Evolutionary conservation across 345 rosid species (phyloP).

Genomic region (Toxicodendron radicans): DNA sequence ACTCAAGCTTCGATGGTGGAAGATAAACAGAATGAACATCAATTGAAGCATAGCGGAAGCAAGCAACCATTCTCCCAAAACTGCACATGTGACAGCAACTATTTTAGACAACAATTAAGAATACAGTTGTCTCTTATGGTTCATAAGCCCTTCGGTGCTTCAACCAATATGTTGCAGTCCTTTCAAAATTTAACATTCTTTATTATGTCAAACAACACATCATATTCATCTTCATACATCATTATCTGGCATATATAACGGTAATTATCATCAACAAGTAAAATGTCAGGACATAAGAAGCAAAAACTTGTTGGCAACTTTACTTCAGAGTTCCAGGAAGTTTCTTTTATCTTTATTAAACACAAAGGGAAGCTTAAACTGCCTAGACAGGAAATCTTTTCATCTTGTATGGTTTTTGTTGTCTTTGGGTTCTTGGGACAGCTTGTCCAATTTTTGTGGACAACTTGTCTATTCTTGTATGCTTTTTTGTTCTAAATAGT

Average conservation of each 20-base stretch:
- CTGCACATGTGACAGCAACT: constrained; percentile 42
- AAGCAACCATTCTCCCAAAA: constrained; percentile 94
- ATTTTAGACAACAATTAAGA: constrained; percentile 28
- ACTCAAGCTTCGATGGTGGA: constrained; percentile 81
- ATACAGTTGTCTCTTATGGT: constrained; percentile 13
- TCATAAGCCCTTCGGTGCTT: neutral
- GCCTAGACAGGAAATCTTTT: too few relatives aligned
- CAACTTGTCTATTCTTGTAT: too few relatives aligned
- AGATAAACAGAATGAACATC: constrained; percentile 76
- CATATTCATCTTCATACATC: neutral
- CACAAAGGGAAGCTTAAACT: too few relatives aligned
- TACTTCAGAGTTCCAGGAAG: too few relatives aligned
- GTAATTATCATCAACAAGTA: neutral
- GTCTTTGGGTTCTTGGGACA: too few relatives aligned
- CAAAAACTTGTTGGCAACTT: neutral
- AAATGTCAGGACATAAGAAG: neutral
- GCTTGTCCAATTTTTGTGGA: too few relatives aligned
- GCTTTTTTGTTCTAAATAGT: too few relatives aligned
- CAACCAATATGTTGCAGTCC: neutral
- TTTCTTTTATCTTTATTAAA: too few relatives aligned
- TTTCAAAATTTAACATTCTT: neutral
- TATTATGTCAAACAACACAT: neutral
- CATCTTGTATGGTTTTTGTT: too few relatives aligned
- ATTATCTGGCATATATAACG: neutral
- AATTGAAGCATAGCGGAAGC: constrained; percentile 95